Percentiles rank a stretch among this genome's conserved stretches.
phyloP scores from a whole-genome alignment of 768 basidiomycete species.

The Pilatotrama ljubarskyi region DNA sequence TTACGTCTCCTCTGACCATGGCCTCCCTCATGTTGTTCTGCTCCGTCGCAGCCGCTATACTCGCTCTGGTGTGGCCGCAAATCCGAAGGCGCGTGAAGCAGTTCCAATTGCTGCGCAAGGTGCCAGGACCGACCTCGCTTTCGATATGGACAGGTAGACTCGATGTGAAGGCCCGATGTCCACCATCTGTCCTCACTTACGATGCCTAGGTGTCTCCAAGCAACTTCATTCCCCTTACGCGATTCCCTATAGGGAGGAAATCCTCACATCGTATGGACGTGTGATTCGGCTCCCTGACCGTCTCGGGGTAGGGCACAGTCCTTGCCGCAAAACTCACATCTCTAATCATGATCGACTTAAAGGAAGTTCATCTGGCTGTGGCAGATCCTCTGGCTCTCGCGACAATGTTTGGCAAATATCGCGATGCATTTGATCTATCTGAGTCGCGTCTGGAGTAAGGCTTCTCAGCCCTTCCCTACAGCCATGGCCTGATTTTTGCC shows the following conservation, averaged over 20 bases:
- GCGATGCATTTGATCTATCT: background rate
- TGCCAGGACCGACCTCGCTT: background rate
- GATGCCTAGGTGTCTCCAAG: background rate
- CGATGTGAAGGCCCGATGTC: background rate
- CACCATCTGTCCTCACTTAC: background rate
- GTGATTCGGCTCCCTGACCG: constrained; percentile 1
- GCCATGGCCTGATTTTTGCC: background rate
- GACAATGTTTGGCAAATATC: background rate
- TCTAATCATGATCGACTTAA: background rate
- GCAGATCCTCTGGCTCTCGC: background rate
- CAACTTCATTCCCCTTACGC: background rate
- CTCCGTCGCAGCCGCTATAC: too few relatives aligned
- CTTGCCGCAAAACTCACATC: background rate
- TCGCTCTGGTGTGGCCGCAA: background rate
- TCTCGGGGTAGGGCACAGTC: background rate
- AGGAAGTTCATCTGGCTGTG: constrained; percentile 4
- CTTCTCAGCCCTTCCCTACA: background rate
- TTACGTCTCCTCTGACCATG: too few relatives aligned
- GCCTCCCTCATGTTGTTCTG: too few relatives aligned
- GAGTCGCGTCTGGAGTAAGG: background rate
- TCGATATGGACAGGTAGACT: background rate
- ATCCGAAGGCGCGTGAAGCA: constrained; percentile 3
- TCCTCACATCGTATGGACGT: constrained; percentile 5
- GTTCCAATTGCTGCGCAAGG: background rate
- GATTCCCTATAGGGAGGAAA: background rate